Base-by-base conservation (phyloP, 805 yeast species). In the Aciculoconidium aculeatum region DNA sequence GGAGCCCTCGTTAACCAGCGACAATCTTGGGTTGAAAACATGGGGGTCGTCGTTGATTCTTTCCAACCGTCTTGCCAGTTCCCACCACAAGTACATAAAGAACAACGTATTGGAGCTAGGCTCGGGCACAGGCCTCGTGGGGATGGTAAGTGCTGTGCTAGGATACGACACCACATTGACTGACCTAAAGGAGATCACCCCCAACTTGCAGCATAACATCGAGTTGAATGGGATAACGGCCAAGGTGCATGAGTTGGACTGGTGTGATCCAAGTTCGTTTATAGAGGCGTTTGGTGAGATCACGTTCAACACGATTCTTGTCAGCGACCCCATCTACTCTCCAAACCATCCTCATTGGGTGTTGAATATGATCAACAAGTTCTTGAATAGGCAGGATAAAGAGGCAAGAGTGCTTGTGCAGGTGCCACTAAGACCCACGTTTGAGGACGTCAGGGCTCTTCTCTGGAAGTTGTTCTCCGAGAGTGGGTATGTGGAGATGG, bases 41-140 rank as follows among this genome's bases (percentile, higher is more conserved):
- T 90, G 98, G 98, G 98, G 97, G 0, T 82, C 96, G 0, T 76
- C 96, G 0, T 57, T 82, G 15, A 67, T 85, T 5, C 57, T 92
- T 14, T 70, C 92, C 3, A 59, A 68, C 18, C 54, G 81, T 15
- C 49, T 85, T 3, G 51, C 67, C 5, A 41, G 50, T 15, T 23
- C 31, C n/a, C 14, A 39, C n/a, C 27, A 36, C 2, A 24, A 32
- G 5, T 49, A 49, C 16, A 37, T 55, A 3, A 14, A 26, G 10
- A 53, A 45, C 12, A 51, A 57, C 0, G 50, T 78, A 0, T 50
- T 83, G 16, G 98, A 90, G 45, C 58, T 92, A n/a, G 98, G 98
- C 0, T 68, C 97, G 0, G 98, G 98, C 0, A 92, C 98, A 0
- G 98, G 98, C 0, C 62, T 90, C 10, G 80, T 79, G 3, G 96